phyloP scores from a whole-genome alignment of 2,329 filamentous ascomycete species.

The Knoxdaviesia capensis region DNA sequence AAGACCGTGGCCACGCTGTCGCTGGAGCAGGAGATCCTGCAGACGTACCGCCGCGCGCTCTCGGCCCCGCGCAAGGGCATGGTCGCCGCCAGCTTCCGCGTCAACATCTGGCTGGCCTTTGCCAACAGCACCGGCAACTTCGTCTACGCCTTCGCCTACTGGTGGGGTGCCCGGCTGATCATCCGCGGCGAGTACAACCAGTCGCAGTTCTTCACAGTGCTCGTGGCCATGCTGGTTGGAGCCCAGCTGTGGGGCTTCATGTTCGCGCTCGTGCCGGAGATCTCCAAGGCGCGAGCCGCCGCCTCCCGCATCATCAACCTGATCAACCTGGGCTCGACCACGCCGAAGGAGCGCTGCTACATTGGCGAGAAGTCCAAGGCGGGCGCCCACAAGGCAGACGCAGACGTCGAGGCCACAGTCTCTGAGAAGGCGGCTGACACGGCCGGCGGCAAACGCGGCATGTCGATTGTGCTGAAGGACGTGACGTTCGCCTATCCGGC shows the following conservation, averaged over 20 bases:
- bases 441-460: conserved; percentile 13
- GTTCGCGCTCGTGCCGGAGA: conserved; percentile 54
- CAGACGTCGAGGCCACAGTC: conserved; percentile 18
- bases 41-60: conserved; percentile 30
- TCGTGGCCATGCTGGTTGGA: conserved; percentile 50
- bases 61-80: conserved; percentile 32
- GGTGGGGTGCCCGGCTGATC: conserved; percentile 59
- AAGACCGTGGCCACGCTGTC: conserved; percentile 40
- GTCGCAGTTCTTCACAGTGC: conserved; percentile 56
- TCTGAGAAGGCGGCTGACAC: conserved; percentile 10
- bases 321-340: conserved; percentile 20
- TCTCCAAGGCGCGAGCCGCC: conserved; percentile 45
- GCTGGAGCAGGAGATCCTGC: conserved; percentile 28
- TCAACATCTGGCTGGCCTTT: conserved; percentile 39
- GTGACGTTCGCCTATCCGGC: conserved; percentile 47
- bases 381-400: conserved; percentile 6
- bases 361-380: conserved; percentile 7
- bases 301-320: conserved; percentile 34
- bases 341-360: conserved; percentile 3
- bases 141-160: conserved; percentile 58
- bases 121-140: conserved; percentile 42
- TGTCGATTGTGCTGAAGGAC: conserved; percentile 32
- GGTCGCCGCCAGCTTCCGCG: conserved; percentile 24
- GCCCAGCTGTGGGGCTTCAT: conserved; percentile 57
- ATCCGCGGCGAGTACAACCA: conserved; percentile 40